Percentiles rank a stretch among this genome's conserved stretches.
Evolutionary conservation across 352 stramenopile species (phyloP).

Genomic region (Globisporangium polare): DNA sequence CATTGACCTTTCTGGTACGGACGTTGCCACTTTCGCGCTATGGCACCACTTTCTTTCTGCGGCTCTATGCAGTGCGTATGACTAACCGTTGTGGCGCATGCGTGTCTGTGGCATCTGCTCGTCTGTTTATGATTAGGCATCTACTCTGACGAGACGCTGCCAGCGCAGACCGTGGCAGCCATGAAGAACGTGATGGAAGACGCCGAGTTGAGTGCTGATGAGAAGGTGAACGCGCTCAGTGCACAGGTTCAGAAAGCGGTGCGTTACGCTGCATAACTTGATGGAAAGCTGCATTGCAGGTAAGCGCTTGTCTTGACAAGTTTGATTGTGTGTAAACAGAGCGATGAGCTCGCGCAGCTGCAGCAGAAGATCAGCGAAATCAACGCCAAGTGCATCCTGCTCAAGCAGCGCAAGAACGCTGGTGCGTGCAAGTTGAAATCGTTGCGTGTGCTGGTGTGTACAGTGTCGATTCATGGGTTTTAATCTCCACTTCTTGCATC

Average conservation of each 20-base stretch:
- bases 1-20: constrained; percentile 59
- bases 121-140: constrained; percentile 30
- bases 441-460: neutral
- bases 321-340: constrained; percentile 24
- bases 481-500: neutral
- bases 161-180: constrained; percentile 25
- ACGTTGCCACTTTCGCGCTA: neutral
- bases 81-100: too few relatives aligned
- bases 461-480: neutral
- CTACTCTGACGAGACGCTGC: constrained; percentile 57
- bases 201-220: constrained; percentile 30
- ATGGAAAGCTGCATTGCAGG: neutral
- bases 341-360: constrained; percentile 51
- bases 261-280: neutral
- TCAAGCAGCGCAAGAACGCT: constrained; percentile 68
- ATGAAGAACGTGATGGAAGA: constrained; percentile 38
- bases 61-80: too few relatives aligned
- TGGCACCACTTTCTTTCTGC: too few relatives aligned
- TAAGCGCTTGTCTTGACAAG: neutral
- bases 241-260: constrained; percentile 44
- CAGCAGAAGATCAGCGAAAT: constrained; percentile 84
- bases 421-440: constrained; percentile 22
- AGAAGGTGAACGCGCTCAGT: constrained; percentile 41
- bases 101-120: constrained; percentile 1
- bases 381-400: constrained; percentile 74